These are phyloP conservation scores for Ambrosia artemisiifolia DNA, from an alignment of 129 eudicot genomes.

Conservation along the genomic window DNA sequence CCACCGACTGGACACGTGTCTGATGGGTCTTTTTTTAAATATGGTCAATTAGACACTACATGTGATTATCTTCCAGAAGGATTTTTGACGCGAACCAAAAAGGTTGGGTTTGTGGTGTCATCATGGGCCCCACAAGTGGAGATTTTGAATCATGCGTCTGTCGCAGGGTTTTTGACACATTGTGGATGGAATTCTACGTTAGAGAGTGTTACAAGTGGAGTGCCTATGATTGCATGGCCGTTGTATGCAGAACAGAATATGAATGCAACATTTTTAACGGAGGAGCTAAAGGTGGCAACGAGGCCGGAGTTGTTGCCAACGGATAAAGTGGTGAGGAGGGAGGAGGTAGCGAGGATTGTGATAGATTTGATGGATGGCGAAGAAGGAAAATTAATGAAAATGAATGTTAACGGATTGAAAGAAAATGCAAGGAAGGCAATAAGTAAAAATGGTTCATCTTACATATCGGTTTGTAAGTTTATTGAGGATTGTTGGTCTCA, in stretches of 20 bases:
- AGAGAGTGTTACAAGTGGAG: conserved; percentile 49
- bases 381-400: conserved; percentile 36
- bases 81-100: conserved; percentile 33
- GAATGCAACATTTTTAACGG: conserved; percentile 49
- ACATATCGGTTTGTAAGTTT: conserved; percentile 27
- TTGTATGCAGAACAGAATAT: conserved; percentile 56
- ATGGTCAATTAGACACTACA: conserved; percentile 3
- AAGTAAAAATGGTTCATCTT: conserved; percentile 38
- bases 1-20: conserved; percentile 12
- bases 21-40: conserved; percentile 1
- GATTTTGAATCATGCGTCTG: conserved; percentile 39
- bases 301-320: conserved; percentile 40
- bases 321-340: conserved; percentile 43
- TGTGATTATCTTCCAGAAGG: conserved; percentile 41
- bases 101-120: conserved; percentile 38
- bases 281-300: conserved; percentile 53
- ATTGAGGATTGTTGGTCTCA: conserved; percentile 28
- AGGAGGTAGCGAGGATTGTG: conserved; percentile 56
- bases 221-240: conserved; percentile 66
- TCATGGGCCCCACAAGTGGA: conserved; percentile 56
- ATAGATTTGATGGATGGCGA: conserved; percentile 32
- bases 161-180: conserved; percentile 57
- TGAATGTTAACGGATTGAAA: conserved; percentile 33
- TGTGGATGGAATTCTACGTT: conserved; percentile 68
- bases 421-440: conserved; percentile 25